Conservation (phyloP, 225 moss, liverwort and hornwort genomes). For the Marchantia paleacea region DNA sequence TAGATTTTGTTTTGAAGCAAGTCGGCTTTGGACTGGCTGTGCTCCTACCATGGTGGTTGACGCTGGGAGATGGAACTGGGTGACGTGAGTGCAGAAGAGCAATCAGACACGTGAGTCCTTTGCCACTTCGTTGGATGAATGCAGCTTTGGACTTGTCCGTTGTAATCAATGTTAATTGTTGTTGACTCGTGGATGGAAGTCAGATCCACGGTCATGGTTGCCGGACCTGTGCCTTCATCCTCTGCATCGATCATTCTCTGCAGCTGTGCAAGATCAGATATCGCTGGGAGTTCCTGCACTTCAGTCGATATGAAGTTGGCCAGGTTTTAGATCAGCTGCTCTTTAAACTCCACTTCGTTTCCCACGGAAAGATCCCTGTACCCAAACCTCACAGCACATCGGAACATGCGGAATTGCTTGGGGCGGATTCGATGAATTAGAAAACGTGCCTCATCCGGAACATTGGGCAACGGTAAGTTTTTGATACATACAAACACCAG, state of each 20-base stretch:
- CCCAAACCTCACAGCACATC: slow-evolving; percentile 83
- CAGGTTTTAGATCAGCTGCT: slow-evolving; percentile 39
- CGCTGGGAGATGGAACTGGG: too few relatives aligned
- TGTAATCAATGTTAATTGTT: too few relatives aligned
- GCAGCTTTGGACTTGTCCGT: too few relatives aligned
- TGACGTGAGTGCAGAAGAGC: too few relatives aligned
- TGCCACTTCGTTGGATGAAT: too few relatives aligned
- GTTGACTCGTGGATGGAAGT: too few relatives aligned
- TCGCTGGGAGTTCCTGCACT: too few relatives aligned
- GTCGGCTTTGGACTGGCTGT: too few relatives aligned
- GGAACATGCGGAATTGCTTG: slow-evolving; percentile 63
- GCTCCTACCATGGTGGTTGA: too few relatives aligned
- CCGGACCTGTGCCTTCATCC: neutral
- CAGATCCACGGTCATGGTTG: neutral
- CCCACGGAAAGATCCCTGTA: slow-evolving; percentile 52
- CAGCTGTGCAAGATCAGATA: neutral
- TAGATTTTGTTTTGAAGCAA: too few relatives aligned
- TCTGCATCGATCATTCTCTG: neutral
- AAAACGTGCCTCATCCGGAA: slow-evolving; percentile 69
- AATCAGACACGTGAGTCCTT: too few relatives aligned
- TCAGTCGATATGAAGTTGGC: slow-evolving; percentile 47
- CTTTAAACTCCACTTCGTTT: slow-evolving; percentile 40
- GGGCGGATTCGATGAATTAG: slow-evolving; percentile 73
- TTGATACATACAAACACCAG: slow-evolving; percentile 80
- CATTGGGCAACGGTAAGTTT: slow-evolving; percentile 59